These are phyloP conservation scores for Gnomoniopsis smithogilvyi DNA, from an alignment of 2,329 filamentous ascomycete species.

Conservation along the genomic window DNA sequence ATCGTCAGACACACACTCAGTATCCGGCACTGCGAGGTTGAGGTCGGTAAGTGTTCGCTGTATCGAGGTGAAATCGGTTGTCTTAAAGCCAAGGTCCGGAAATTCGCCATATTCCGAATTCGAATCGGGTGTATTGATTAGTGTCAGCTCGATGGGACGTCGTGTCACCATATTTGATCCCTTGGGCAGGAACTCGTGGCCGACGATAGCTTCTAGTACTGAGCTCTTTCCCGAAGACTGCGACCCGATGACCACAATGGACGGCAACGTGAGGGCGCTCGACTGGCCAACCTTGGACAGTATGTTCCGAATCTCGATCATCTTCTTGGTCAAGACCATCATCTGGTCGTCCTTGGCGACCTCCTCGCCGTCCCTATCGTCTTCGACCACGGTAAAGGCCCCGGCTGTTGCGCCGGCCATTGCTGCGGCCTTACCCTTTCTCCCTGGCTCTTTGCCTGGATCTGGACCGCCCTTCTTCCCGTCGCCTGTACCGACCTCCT, in stretches of 20 bases:
- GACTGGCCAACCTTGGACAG: conserved; percentile 91
- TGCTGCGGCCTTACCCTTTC: conserved; percentile 51
- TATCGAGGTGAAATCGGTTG: conserved; percentile 86
- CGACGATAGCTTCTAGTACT: conserved; percentile 93
- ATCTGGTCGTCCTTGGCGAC: conserved; percentile 91
- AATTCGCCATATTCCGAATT: conserved; percentile 94
- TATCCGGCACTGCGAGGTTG: conserved; percentile 86
- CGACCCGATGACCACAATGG: conserved; percentile 98
- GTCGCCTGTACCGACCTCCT: conserved; percentile 51
- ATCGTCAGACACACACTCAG: conserved; percentile 92
- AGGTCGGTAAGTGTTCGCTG: conserved; percentile 93
- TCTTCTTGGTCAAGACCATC: conserved; percentile 99
- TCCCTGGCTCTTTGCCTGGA: conserved; percentile 51
- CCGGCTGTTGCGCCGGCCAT: conserved; percentile 71
- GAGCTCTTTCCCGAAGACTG: conserved; percentile 99
- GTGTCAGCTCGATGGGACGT: conserved; percentile 89
- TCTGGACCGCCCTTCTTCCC: conserved; percentile 39
- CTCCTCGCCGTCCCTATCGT: conserved; percentile 58
- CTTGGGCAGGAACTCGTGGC: conserved; percentile 96
- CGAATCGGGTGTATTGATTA: conserved; percentile 90
- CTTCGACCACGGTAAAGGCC: conserved; percentile 57
- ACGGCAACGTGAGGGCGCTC: conserved; percentile 80
- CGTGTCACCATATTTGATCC: conserved; percentile 99
- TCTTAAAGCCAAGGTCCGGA: conserved; percentile 82
- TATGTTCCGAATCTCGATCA: conserved; percentile 97